Base-by-base conservation (phyloP, 2,329 filamentous ascomycete species). In the Westerdykella sp. region DNA sequence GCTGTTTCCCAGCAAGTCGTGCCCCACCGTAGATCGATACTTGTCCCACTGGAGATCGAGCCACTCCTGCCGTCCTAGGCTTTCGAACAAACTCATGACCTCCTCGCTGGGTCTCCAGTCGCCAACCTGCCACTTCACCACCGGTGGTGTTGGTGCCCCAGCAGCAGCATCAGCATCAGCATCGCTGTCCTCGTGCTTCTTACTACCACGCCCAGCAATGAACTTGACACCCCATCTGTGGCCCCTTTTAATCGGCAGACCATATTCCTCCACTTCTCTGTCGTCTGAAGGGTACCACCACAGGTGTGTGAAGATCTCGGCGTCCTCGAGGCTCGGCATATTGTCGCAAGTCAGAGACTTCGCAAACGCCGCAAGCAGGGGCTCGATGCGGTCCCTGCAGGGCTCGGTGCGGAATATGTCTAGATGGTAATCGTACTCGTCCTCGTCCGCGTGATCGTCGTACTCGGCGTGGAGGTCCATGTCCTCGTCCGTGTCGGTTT, bases 121-220 rank as follows among this genome's bases (percentile, higher is more conserved):
- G 23, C 47, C 47, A 32, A 50, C 37, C 42, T 43, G 47, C 47
- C 45, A 50, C 42, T 50, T 39, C 42, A 48, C 47, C 12, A 50
- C 42, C 25, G 45, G 45, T 28, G 32, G 35, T 42, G 16, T 43
- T 35, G 25, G 22, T 43, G 34, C 37, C 14, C 11, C 13, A 34
- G 39, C 41, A 49, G 37, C 31, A 43, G 18, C 38, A n/a, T n/a
- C n/a, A n/a, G n/a, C n/a, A n/a, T n/a, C n/a, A n/a, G 18, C 18
- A 21, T 21, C 18, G 6, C 18, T 21, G 18, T 21, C 18, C 18
- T 21, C 18, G 4, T 21, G 18, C 18, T 21, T 21, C 18, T 21
- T 21, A 21, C 3, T 21, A 21, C 18, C 18, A 21, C 18, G 18
- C 18, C 18, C 18, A 21, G 18, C 18, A 21, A 21, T 21, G 18